Evolutionary conservation across 164 flowering plant species (phyloP).

Genomic region (Taxillus chinensis): DNA sequence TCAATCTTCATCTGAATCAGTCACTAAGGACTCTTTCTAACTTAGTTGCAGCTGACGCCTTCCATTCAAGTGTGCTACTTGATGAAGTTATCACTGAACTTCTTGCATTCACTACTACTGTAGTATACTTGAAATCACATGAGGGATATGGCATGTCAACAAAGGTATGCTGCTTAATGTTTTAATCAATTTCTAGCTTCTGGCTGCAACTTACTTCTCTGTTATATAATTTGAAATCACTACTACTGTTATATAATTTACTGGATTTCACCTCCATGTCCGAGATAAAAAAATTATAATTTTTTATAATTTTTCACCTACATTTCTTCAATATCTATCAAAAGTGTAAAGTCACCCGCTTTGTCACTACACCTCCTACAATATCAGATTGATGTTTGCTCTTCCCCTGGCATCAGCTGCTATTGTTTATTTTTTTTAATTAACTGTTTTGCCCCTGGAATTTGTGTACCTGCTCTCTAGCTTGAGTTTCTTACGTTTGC

Average conservation of each 20-base stretch:
- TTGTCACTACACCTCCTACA: too few relatives aligned
- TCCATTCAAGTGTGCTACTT: constrained; percentile 34
- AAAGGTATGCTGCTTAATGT: constrained; percentile 39
- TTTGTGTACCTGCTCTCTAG: neutral
- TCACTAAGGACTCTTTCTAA: constrained; percentile 75
- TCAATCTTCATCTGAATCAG: constrained; percentile 35
- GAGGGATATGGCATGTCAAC: constrained; percentile 39
- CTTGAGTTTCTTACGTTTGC: constrained; percentile 17
- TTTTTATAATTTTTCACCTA: too few relatives aligned
- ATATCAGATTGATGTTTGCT: too few relatives aligned
- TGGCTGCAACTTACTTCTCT: too few relatives aligned
- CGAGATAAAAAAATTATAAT: too few relatives aligned
- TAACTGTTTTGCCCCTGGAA: neutral
- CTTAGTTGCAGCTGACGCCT: constrained; percentile 63
- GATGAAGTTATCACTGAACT: constrained; percentile 55
- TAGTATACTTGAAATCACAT: constrained; percentile 27
- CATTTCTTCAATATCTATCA: too few relatives aligned
- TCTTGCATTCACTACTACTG: constrained; percentile 35
- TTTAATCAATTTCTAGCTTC: neutral
- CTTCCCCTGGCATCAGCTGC: too few relatives aligned
- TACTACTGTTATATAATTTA: too few relatives aligned
- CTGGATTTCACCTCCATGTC: too few relatives aligned
- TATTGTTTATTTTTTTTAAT: too few relatives aligned
- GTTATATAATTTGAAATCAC: too few relatives aligned
- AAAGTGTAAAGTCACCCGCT: too few relatives aligned